Evolutionary conservation across 129 eudicot species (phyloP).

Genomic region (Artemisia tridentata): DNA sequence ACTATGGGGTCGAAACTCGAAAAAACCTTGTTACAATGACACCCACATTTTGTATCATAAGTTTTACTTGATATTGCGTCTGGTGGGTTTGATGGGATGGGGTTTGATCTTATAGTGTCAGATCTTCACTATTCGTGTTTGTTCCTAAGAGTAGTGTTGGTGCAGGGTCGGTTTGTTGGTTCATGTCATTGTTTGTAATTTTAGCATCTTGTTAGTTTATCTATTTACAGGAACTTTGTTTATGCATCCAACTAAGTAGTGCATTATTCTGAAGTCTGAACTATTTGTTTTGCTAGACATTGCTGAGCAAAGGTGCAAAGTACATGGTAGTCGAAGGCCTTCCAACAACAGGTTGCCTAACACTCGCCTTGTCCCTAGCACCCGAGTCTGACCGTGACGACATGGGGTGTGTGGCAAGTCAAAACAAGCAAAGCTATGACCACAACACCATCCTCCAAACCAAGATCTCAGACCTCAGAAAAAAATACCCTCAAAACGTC

Average conservation of each 20-base stretch:
- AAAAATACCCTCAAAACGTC: constrained; percentile 43
- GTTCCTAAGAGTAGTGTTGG: too few relatives aligned
- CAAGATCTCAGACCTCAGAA: constrained; percentile 40
- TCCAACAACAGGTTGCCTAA: constrained; percentile 81
- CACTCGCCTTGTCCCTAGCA: constrained; percentile 53
- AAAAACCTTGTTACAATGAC: too few relatives aligned
- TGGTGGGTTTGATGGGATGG: too few relatives aligned
- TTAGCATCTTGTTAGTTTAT: too few relatives aligned
- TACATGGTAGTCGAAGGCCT: constrained; percentile 80
- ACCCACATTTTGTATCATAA: too few relatives aligned
- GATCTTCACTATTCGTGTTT: too few relatives aligned
- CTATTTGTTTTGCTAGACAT: constrained; percentile 38
- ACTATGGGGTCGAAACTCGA: too few relatives aligned
- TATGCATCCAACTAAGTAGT: constrained; percentile 8
- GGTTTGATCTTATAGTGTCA: too few relatives aligned
- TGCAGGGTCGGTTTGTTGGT: too few relatives aligned
- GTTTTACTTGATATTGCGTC: too few relatives aligned
- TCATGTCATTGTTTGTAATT: too few relatives aligned
- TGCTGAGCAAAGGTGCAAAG: constrained; percentile 71
- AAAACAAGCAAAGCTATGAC: constrained; percentile 45
- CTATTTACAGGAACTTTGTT: neutral
- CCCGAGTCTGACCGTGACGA: constrained; percentile 52
- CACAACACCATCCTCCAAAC: constrained; percentile 67
- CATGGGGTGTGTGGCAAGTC: constrained; percentile 53
- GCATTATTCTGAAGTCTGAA: neutral